Evolutionary conservation across 1,139 yeast species (phyloP), one percentile per base, ranked within the genome.

Genomic region (Petasospora rhodanensis): DNA sequence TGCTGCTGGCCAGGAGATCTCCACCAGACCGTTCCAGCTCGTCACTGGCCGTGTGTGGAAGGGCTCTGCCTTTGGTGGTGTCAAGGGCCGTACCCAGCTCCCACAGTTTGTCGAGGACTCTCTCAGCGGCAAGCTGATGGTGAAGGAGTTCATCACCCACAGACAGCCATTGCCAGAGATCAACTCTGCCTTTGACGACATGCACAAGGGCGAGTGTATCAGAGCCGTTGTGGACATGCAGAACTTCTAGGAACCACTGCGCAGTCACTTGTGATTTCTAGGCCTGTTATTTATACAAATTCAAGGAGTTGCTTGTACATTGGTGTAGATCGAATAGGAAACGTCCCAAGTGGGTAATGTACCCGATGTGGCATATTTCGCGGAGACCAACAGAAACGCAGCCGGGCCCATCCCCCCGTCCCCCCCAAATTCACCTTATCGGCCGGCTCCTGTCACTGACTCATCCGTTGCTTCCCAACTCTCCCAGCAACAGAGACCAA

Each of bases 11-110:
- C 74, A 87, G 64, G 97, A 91, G 65, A 89, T 93, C 47, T 66
- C 95, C 35, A 91, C 97, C 35, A 79, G 97, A 66, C 98, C 98
- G 42, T 91, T 91, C 86, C 97, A 91, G 70, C 76, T 91, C 62
- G 97, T 93, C 48, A 91, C 98, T 28, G 98, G 98, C 52, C 80
- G 98, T 66, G 95, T 84, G 34, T 91, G 98, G 96, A 84, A 77
- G 62, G 98, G 98, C 51, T 86, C 95, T 55, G 98, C 98, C 13
- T 91, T 86, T 51, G 98, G 98, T 55, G 98, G 97, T 59, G 89
- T 91, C 59, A 91, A 91, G 69, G 98, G 98, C 57, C 82, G 97
- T 69, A 59, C 95, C 29, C 96, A 91, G 68, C 76, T 91, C 68
- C 96, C 96, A 34, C 87, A 80, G 14, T 71, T 89, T 43, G 95